Evolutionary conservation across 1,139 yeast species (phyloP), one percentile per base, ranked within the genome.

Genomic region (Taiozyma sp.): DNA sequence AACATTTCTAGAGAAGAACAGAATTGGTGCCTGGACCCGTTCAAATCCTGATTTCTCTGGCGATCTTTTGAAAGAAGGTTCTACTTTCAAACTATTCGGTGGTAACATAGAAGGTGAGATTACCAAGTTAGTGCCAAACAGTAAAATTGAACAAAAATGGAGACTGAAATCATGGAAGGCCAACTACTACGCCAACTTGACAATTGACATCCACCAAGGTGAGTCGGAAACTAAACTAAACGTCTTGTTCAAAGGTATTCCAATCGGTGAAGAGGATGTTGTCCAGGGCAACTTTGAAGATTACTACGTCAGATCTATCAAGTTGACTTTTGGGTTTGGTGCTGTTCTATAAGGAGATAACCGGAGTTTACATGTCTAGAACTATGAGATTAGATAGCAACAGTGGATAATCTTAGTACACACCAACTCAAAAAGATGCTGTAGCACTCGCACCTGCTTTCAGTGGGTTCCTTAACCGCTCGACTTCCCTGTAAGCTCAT

Each of bases 231-330:
- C 99, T 16, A 81, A 78, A 52, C 75, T 92, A 74, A 81, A 84
- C 54, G 93, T 91, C 39, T 75, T 78, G 52, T 89, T 93, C 81
- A 74, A 81, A 24, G 97, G 97, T n/a, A 85, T 93, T 48, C 99
- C 99, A 23, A 76, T 93, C 45, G 99, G 98, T n/a, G 95, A 95
- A 66, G 98, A 93, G 68, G 99, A 93, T 52, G 76, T 87, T 52
- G 97, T 89, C 43, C 81, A 83, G 64, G 80, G 76, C 45, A 93
- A 93, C 70, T 93, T 95, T 65, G 91, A 90, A 61, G 91, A 88
- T 57, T 88, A 90, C 69, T 93, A 93, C 67, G 83, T 92, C 52
- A 83, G 85, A 68, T 80, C 96, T 10, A 91, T 93, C 65, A 93
- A 91, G 74, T 66, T 90, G 45, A 87, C 97, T 0, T 93, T 93